Evolutionary conservation across 352 stramenopile genomes (phyloP), one percentile per base, ranked within the genome.

Genomic region (Phytophthora idaei): DNA sequence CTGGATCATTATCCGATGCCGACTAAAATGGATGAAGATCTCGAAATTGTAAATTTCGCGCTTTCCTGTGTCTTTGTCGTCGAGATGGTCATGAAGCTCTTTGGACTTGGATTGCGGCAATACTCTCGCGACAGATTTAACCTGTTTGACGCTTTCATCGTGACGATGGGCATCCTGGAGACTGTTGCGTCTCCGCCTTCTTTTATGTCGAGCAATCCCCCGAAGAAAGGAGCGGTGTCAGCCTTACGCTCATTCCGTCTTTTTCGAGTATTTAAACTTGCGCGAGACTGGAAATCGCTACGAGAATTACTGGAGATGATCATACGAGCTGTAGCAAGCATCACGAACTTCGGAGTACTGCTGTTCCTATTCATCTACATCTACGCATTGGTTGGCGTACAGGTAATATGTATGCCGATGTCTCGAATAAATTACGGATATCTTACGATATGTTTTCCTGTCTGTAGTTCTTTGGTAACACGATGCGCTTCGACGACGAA

Each of bases 341-440:
- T 99, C 41, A 77, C 75, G 5, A 98, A 98, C 73, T 98, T 99
- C 60, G 89, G 73, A 0, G 79, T 99, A 41, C 86, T 99, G 6
- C 78, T 99, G 8, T 87, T 97, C 54, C 78, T 99, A 15, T 98
- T 98, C 69, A 96, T 98, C 56, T 98, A 97, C 70, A 98, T 98
- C 47, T 98, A 97, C 68, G 84, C 91, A 28, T 77, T 98, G 31
- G 59, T 98, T 10, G 92, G 93, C 1, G 77, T 97, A 25, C 93
- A 98, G 77, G 79, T 89, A 76, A 53, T 4, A 8, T 42, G n/a
- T 42, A 17, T 11, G 1, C 2, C 36, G 36, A 42, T n/a, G 36
- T 42, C 12, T 42, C 11, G 4, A 42, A 42, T n/a, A 42, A n/a
- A 4, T 42, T 17, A 42, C 36, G 10, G 12, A 42, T 55, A 32